Evolutionary conservation across 1,284 basidiomycete genomes (phyloP).

Genomic region (Coniferiporia sulphurascens): DNA sequence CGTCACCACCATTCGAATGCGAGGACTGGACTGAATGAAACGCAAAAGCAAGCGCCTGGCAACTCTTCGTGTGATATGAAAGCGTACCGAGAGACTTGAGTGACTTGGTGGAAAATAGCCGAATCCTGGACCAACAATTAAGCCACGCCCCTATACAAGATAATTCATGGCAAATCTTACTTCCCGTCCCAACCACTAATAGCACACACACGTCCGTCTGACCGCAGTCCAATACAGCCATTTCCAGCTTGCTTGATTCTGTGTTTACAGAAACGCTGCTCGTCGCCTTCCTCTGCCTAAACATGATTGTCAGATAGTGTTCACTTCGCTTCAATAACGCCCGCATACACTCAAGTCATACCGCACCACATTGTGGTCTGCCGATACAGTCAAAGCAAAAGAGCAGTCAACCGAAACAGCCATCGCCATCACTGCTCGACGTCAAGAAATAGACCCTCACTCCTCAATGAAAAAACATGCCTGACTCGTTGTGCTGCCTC

Average conservation of each 20-base stretch:
- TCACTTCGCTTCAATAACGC: no score
- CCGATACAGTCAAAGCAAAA: slow-evolving; percentile 76
- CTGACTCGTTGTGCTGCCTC: slow-evolving; percentile 74
- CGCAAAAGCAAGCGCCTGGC: slow-evolving; percentile 70
- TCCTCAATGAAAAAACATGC: slow-evolving; percentile 38
- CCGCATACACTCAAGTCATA: slow-evolving; percentile 44
- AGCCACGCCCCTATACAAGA: background rate
- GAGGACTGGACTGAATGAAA: slow-evolving; percentile 17
- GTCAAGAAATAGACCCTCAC: background rate
- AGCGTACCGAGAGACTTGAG: slow-evolving; percentile 79
- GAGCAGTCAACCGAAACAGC: slow-evolving; percentile 53
- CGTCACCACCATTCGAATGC: background rate
- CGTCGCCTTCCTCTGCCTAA: background rate
- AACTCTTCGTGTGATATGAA: slow-evolving; percentile 70
- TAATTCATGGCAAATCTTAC: slow-evolving; percentile 41
- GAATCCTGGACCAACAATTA: slow-evolving; percentile 47
- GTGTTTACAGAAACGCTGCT: slow-evolving; percentile 24
- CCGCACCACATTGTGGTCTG: slow-evolving; percentile 72
- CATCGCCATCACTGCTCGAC: slow-evolving; percentile 79
- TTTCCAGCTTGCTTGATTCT: slow-evolving; percentile 81
- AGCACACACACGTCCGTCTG: slow-evolving; percentile 72
- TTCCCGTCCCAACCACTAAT: slow-evolving; percentile 87
- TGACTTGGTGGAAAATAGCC: slow-evolving; percentile 71
- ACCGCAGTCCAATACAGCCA: slow-evolving; percentile 64
- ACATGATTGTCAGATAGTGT: background rate